Percentiles rank a stretch among this genome's conserved stretches.
Evolutionary conservation across 352 stramenopile genomes (phyloP).

Genomic region (Pelagophyceae sp.): DNA sequence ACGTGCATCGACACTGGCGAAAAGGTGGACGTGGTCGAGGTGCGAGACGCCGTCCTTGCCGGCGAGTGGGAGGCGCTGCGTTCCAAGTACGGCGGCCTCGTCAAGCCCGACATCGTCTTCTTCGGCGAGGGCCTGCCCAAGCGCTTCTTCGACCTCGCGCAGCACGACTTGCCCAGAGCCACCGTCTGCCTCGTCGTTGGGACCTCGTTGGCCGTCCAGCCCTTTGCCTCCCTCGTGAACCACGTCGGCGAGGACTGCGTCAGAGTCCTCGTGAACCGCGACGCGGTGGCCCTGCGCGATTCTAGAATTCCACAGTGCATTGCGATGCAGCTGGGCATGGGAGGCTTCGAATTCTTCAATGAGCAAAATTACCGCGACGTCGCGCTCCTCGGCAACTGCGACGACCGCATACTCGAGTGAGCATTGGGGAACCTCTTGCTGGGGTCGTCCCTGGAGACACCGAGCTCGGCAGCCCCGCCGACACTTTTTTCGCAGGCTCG

Average conservation of each 20-base stretch:
- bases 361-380: conserved; percentile 15
- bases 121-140: conserved; percentile 84
- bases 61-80: conserved; percentile 58
- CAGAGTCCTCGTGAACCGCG: conserved; percentile 10
- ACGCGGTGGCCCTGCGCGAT: neutral
- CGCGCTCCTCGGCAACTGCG: neutral
- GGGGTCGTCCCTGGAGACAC: too few relatives aligned
- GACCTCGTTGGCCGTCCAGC: conserved; percentile 87
- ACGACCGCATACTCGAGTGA: neutral
- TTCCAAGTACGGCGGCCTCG: conserved; percentile 68
- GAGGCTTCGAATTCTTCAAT: neutral
- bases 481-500: too few relatives aligned
- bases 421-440: too few relatives aligned
- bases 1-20: conserved; percentile 76
- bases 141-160: conserved; percentile 68
- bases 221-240: conserved; percentile 60
- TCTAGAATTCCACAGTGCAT: neutral
- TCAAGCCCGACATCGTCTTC: conserved; percentile 98
- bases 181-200: conserved; percentile 94
- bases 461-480: too few relatives aligned
- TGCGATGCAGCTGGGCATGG: neutral
- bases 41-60: conserved; percentile 56
- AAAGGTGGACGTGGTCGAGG: conserved; percentile 46
- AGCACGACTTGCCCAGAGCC: conserved; percentile 48
- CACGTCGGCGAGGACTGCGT: conserved; percentile 12